Evolutionary conservation across 2,329 filamentous ascomycete genomes (phyloP).

Genomic region (Penicillium concentricum): DNA sequence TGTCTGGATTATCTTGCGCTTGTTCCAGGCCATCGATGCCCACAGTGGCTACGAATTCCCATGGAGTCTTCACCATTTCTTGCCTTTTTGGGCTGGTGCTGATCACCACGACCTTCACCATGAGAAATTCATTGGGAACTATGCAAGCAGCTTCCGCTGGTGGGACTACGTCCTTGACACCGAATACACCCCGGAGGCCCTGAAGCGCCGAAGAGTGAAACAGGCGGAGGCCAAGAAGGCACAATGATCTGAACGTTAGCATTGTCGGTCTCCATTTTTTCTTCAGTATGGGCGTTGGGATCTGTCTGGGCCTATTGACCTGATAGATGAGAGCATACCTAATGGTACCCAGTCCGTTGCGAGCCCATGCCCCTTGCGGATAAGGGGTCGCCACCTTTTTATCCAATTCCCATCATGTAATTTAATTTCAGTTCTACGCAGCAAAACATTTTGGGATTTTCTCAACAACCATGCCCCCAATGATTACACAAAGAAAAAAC

Average conservation of each 20-base stretch:
- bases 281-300: constrained; percentile 7
- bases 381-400: too few species aligned
- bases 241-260: constrained; percentile 5
- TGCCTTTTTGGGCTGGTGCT: constrained; percentile 97
- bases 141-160: constrained; percentile 96
- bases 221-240: constrained; percentile 21
- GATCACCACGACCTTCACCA: constrained; percentile 97
- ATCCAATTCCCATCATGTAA: too few species aligned
- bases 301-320: constrained; percentile 1
- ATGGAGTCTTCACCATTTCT: constrained; percentile 91
- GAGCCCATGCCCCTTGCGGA: too few species aligned
- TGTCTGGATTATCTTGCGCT: constrained; percentile 84
- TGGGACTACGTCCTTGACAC: constrained; percentile 96
- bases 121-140: constrained; percentile 98
- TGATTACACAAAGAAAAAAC: too few species aligned
- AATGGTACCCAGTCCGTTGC: background rate
- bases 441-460: too few species aligned
- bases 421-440: too few species aligned
- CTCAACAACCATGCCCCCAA: too few species aligned
- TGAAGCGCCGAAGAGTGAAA: constrained; percentile 74
- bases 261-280: constrained; percentile 8
- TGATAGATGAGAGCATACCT: background rate
- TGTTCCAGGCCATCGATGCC: constrained; percentile 97
- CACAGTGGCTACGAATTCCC: constrained; percentile 99
- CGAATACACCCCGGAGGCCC: constrained; percentile 83